Conservation (phyloP, 352 stramenopile species). For the Thraustochytrium striatum region DNA sequence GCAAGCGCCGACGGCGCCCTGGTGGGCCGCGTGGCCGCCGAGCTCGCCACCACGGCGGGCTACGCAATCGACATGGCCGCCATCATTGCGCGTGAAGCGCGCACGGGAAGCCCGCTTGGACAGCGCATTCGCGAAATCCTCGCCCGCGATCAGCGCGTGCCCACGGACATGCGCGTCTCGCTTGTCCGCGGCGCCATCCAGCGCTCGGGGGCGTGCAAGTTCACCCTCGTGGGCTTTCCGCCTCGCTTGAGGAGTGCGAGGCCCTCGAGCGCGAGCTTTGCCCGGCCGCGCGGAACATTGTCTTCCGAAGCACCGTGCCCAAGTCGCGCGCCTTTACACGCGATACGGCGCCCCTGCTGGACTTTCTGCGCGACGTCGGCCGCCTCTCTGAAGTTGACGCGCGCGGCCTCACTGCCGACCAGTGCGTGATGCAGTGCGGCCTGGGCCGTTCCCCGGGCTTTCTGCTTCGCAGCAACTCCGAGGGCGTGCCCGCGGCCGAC, state of each 20-base stretch:
- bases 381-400: neutral
- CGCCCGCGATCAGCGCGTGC: slow-evolving; percentile 7
- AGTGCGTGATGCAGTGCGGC: neutral
- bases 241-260: slow-evolving; percentile 79
- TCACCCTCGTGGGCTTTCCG: slow-evolving; percentile 97
- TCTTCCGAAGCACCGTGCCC: too few relatives aligned
- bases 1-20: neutral
- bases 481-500: too few relatives aligned
- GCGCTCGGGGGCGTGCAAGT: slow-evolving; percentile 61
- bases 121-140: slow-evolving; percentile 9
- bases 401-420: neutral
- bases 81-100: neutral
- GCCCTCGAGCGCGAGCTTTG: slow-evolving; percentile 47
- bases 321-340: too few relatives aligned
- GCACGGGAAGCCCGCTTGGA: slow-evolving; percentile 3
- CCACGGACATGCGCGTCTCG: neutral
- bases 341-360: too few relatives aligned
- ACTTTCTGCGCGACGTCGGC: neutral
- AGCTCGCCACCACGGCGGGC: neutral
- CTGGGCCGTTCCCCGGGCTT: neutral
- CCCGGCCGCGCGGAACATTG: too few relatives aligned
- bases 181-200: neutral
- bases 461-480: neutral
- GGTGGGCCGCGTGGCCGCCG: neutral
- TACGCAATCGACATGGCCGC: neutral